Conservation (phyloP, 164 flowering plant genomes). For the Berberis vulgaris region DNA sequence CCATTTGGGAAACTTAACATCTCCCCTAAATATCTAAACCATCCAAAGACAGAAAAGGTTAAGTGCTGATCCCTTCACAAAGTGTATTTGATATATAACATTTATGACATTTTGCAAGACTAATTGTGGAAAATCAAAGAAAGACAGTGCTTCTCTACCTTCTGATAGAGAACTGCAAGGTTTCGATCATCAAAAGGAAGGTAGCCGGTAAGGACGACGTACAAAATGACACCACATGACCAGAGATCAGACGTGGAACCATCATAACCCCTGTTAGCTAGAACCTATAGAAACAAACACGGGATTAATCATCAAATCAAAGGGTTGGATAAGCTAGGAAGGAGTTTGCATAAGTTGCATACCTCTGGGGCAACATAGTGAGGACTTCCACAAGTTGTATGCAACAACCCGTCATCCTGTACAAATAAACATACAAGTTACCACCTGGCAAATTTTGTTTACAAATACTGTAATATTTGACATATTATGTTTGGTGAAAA, state of each 20-base stretch:
- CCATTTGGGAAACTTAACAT: slow-evolving; percentile 70
- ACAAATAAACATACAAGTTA: no score
- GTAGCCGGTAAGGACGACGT: slow-evolving; percentile 69
- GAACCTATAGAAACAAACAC: slow-evolving; percentile 24
- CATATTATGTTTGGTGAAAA: background rate
- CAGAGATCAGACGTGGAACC: slow-evolving; percentile 85
- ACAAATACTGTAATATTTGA: background rate
- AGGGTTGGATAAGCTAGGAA: background rate
- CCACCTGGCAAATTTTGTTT: no score
- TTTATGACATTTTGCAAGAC: background rate
- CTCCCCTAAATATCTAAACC: slow-evolving; percentile 76
- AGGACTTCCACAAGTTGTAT: slow-evolving; percentile 98
- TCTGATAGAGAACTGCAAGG: slow-evolving; percentile 87
- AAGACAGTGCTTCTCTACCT: slow-evolving; percentile 35
- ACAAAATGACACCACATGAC: slow-evolving; percentile 95
- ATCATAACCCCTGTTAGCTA: slow-evolving; percentile 78
- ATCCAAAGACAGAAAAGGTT: background rate
- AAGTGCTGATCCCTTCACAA: background rate
- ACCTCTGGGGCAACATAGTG: slow-evolving; percentile 97
- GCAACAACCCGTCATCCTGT: slow-evolving; percentile 83
- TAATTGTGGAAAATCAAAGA: background rate
- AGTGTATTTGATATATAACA: no score
- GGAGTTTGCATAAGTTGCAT: background rate
- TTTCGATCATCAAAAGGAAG: slow-evolving; percentile 94
- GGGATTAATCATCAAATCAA: background rate